Percentiles rank a stretch among this genome's conserved stretches.
Conservation (phyloP, 345 rosid genomes). For the Rhodomyrtus tomentosa region DNA sequence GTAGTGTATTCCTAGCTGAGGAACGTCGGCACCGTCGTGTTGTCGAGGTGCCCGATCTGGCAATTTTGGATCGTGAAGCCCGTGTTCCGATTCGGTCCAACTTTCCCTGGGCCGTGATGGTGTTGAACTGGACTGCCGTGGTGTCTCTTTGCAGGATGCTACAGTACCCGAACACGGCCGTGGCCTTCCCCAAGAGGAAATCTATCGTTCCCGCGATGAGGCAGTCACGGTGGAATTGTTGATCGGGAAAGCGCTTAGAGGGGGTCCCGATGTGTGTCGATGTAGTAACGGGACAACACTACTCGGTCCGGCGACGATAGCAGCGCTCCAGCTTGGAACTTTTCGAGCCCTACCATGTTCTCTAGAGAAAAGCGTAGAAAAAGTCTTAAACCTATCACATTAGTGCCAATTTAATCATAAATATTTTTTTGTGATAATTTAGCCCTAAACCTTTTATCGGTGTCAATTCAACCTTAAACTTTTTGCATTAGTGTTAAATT, state of each 20-base stretch:
- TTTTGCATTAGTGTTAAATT: no score
- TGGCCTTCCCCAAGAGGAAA: conserved; percentile 18
- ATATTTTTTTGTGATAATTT: no score
- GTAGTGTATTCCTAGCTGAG: conserved; percentile 25
- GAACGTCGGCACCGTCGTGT: conserved; percentile 4
- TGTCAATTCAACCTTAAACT: no score
- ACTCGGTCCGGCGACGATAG: conserved; percentile 15
- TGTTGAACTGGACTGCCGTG: conserved; percentile 4
- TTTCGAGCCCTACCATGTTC: conserved; percentile 20
- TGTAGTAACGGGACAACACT: conserved; percentile 12
- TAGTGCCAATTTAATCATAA: no score
- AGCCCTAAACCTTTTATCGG: no score
- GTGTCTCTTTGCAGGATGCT: conserved; percentile 12
- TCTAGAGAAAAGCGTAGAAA: no score
- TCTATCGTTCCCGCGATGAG: conserved; percentile 12
- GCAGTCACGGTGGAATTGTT: conserved; percentile 12
- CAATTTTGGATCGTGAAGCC: conserved; percentile 16
- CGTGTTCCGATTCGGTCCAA: conserved; percentile 20
- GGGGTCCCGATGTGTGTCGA: conserved; percentile 22
- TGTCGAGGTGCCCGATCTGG: neutral
- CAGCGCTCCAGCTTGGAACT: conserved; percentile 24
- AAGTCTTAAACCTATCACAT: no score
- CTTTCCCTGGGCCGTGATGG: conserved; percentile 15
- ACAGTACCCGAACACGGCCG: conserved; percentile 13
- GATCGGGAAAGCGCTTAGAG: conserved; percentile 9